Base-by-base conservation (phyloP, 2,329 filamentous ascomycete genomes). In the Pseudocercospora vitis region DNA sequence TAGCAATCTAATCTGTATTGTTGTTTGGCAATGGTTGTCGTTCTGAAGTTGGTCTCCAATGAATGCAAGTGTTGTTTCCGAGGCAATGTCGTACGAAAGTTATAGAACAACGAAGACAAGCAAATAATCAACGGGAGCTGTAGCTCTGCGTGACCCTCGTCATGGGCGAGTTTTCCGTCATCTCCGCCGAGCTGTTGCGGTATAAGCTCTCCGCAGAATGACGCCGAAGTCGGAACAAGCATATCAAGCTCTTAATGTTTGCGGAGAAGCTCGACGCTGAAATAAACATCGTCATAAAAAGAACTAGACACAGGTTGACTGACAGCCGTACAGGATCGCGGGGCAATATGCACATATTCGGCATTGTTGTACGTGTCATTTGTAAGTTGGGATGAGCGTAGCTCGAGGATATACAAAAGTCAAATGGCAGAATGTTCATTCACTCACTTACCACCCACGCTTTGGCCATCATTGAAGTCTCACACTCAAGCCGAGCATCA, bases 211-310 rank as follows among this genome's bases (percentile, higher is more conserved):
- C n/a, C n/a, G n/a, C n/a, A n/a, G n/a, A n/a, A n/a, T n/a, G n/a
- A 19, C 19, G 37, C 37, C 37, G 37, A 42, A 42, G 19, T 42
- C 37, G 37, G 37, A 42, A 42, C 37, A 42, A 24, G 19, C 37
- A 14, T 24, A 6, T 42, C 19, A 24, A 42, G 37, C 37, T 42
- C 32, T 37, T 7, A 9, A 16, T 37, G 2, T 40, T 40, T 47
- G 44, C 44, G 44, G 44, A 47, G 44, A 47, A 47, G 44, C 44
- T 47, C 28, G 37, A 42, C 14, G 12, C 21, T 21, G 23, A 42
- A 29, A 6, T 21, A 23, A 12, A 42, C 37, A 23, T 40, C 37
- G 19, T 40, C 37, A 40, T 23, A 7, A 40, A 42, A 24, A 42
- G n/a, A 9, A 42, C 11, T 4, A 12, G 21, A 18, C 21, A 21